Percentiles rank a stretch among this genome's conserved stretches.
Conservation (phyloP, 306 rosid genomes). For the Morella rubra region DNA sequence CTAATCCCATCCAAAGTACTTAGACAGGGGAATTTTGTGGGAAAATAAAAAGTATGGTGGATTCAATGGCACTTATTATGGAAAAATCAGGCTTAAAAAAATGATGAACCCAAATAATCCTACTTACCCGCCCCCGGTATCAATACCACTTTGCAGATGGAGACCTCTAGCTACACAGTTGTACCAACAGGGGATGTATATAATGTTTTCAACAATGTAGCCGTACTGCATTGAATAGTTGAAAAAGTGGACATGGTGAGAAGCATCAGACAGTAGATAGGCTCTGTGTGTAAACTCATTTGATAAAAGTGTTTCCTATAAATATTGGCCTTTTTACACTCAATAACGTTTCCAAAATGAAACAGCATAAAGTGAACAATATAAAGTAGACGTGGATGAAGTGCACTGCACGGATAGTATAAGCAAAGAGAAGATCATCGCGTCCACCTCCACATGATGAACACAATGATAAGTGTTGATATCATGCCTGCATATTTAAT, state of each 20-base stretch:
- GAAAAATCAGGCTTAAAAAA: neutral
- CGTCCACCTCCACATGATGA: conserved; percentile 54
- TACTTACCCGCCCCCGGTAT: neutral
- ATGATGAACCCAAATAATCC: too few relatives aligned
- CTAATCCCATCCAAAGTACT: neutral
- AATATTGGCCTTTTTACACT: neutral
- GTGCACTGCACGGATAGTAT: neutral
- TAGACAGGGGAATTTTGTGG: neutral
- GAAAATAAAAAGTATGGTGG: neutral
- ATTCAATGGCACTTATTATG: neutral
- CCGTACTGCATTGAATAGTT: neutral
- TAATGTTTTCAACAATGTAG: neutral
- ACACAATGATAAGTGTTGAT: conserved; percentile 55
- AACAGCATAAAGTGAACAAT: neutral
- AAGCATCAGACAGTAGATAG: neutral
- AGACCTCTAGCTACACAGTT: neutral
- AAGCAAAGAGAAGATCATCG: conserved; percentile 17
- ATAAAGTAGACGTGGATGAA: neutral
- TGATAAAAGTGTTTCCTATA: neutral
- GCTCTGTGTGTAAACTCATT: neutral
- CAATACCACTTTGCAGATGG: neutral
- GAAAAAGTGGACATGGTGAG: neutral
- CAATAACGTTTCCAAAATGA: neutral
- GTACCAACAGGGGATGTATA: neutral
- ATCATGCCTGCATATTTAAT: conserved; percentile 87